Evolutionary conservation across 2,329 filamentous ascomycete species (phyloP).

Genomic region (Penicillium sp.): DNA sequence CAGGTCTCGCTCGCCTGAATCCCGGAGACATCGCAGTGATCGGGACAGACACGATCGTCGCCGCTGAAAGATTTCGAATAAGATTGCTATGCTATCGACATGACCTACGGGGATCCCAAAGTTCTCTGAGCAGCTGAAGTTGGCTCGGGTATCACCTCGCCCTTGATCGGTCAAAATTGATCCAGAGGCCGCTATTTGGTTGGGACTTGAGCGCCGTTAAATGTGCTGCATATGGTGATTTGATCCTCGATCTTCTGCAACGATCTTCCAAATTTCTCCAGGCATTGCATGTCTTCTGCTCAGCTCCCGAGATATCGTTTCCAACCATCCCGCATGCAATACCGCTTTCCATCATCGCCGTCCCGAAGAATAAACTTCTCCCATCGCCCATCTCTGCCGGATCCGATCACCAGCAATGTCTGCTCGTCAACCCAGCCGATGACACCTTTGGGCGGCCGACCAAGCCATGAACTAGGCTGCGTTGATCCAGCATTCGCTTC

Average conservation of each 20-base stretch:
- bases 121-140: neutral
- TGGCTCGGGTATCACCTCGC: neutral
- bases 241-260: neutral
- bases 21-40: conserved; percentile 24
- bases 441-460: conserved; percentile 72
- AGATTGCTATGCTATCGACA: conserved; percentile 2
- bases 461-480: conserved; percentile 52
- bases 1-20: conserved; percentile 31
- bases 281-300: conserved; percentile 5
- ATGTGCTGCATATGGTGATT: neutral
- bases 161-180: neutral
- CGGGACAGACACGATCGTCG: conserved; percentile 34
- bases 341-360: conserved; percentile 64
- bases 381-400: conserved; percentile 78
- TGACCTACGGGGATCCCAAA: neutral
- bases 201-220: neutral
- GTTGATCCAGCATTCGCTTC: conserved; percentile 54
- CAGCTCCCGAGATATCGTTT: conserved; percentile 65
- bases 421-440: conserved; percentile 80
- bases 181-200: neutral
- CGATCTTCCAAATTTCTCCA: neutral
- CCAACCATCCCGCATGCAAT: conserved; percentile 73
- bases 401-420: conserved; percentile 72
- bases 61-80: conserved; percentile 20
- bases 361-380: conserved; percentile 78